Evolutionary conservation across 768 basidiomycete species (phyloP), one percentile per base, ranked within the genome.

Genomic region (Boletales sp.): DNA sequence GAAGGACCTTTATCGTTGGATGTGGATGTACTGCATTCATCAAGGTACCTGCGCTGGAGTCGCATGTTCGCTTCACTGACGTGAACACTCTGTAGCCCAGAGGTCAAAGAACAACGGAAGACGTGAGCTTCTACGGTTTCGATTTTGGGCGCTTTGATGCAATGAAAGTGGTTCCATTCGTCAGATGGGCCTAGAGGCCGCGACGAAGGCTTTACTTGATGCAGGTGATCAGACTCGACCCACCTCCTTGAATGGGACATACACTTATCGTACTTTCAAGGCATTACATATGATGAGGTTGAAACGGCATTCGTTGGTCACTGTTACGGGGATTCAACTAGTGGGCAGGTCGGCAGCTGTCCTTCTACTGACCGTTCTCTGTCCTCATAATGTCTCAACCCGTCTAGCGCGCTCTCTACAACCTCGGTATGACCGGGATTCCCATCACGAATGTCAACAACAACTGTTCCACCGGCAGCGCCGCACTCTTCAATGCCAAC

Each of bases 371-470:
- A 44, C 15, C 35, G 2, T 14, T 12, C 11, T 29, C 19, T 38
- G 31, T 36, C 12, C 1, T 17, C 13, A 7, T 32, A 31, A 45
- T 40, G n/a, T 36, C 6, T 32, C 29, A 13, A 27, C 32, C 27
- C 38, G 13, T 42, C 2, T 60, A 92, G 82, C 77, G 89, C 14
- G 82, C 88, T 8, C 72, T 93, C 17, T 93, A 92, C 69, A 84
- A 83, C 62, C 81, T 92, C 37, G 90, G 90, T 17, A 76, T 92
- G 65, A 92, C 90, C 1, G 76, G 82, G 31, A 91, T 93, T 50
- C 90, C 90, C 0, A 84, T 93, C 60, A 77, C 85, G 43, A 93
- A 92, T 58, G 87, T 92, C 38, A 91, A 90, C 73, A 92, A 92
- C 69, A 89, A 89, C 66, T 91, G 90, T 60, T 84, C 89, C 4